Base-by-base conservation (phyloP, 768 basidiomycete species). In the Ephemerocybe angulata region DNA sequence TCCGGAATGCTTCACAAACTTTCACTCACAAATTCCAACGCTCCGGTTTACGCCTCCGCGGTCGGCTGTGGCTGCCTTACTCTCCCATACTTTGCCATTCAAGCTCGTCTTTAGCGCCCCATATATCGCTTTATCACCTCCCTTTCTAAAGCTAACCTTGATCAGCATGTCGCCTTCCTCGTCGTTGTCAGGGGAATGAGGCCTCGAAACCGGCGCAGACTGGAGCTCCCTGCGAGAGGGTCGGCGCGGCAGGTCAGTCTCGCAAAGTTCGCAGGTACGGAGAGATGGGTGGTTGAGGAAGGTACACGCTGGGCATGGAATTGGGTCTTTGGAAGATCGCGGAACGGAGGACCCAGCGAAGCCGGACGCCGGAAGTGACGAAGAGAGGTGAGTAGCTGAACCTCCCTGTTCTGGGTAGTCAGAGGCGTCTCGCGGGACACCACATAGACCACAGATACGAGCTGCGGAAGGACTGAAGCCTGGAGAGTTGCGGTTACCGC, bases 61-160 rank as follows among this genome's bases (percentile, higher is more conserved):
- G 17, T 42, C 42, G 0, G 10, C 0, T 4, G 8, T 28, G 27
- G 24, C 25, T 44, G n/a, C 50, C 3, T 30, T n/a, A n/a, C n/a
- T 83, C 76, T 88, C 85, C 94, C 94, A 96, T 31, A 79, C 80
- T 65, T 86, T 91, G 4, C 79, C 75, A 58, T 82, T 78, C 47
- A 96, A 65, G 41, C 84, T 81, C 19, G 82, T 76, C 68, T 88
- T 91, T 33, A 98, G 75, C 11, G 81, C 78, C 17, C 81, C 74
- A 68, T 99, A 98, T 60, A 93, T 88, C 1, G 79, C 61, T 68
- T 88, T 88, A 66, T 90, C 93, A 0, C 95, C 95, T 3, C 95
- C 93, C 66, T 85, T 90, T 40, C 96, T 79, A 68, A 99, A 98
- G 69, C 91, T 94, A 53, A 99, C 66, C 60, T 90, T 88, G 46